Evolutionary conservation across 2,329 filamentous ascomycete genomes (phyloP).

Genomic region (Elsinoe perseae): DNA sequence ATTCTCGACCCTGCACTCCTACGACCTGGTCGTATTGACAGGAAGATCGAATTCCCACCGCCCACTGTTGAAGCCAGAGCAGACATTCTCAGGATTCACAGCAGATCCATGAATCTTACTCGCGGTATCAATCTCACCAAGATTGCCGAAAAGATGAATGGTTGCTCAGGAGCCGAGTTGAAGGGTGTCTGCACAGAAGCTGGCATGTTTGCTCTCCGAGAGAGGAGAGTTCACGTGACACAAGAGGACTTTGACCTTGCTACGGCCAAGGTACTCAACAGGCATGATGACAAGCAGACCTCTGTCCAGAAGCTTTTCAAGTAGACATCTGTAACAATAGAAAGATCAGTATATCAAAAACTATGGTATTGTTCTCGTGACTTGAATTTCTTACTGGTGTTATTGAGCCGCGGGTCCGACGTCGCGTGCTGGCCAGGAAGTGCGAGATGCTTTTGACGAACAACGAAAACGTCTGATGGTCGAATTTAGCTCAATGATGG

Average conservation of each 20-base stretch:
- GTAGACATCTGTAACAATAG: slow-evolving; percentile 33
- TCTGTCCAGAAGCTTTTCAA: slow-evolving; percentile 83
- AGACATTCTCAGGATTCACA: slow-evolving; percentile 96
- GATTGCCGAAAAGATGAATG: slow-evolving; percentile 99
- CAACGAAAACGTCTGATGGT: no score
- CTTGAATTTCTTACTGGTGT: background rate
- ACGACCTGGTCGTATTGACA: slow-evolving; percentile 82
- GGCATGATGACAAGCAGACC: slow-evolving; percentile 97
- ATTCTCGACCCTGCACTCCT: slow-evolving; percentile 91
- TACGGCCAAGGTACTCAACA: slow-evolving; percentile 98
- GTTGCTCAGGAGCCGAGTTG: slow-evolving; percentile 91
- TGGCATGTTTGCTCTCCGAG: slow-evolving; percentile 94
- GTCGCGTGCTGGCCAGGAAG: no score
- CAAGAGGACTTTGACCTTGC: slow-evolving; percentile 98
- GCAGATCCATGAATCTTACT: slow-evolving; percentile 96
- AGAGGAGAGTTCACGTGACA: slow-evolving; percentile 93
- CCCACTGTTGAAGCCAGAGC: slow-evolving; percentile 96
- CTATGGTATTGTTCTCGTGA: background rate
- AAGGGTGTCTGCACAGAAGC: slow-evolving; percentile 99
- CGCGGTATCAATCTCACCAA: slow-evolving; percentile 95
- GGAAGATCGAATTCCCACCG: slow-evolving; percentile 97
- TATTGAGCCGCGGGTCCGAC: background rate
- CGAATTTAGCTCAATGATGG: no score
- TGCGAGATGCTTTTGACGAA: no score
- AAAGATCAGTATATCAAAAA: background rate